Base-by-base conservation (phyloP, 208 protist genomes). In the Angomonas deanei region DNA sequence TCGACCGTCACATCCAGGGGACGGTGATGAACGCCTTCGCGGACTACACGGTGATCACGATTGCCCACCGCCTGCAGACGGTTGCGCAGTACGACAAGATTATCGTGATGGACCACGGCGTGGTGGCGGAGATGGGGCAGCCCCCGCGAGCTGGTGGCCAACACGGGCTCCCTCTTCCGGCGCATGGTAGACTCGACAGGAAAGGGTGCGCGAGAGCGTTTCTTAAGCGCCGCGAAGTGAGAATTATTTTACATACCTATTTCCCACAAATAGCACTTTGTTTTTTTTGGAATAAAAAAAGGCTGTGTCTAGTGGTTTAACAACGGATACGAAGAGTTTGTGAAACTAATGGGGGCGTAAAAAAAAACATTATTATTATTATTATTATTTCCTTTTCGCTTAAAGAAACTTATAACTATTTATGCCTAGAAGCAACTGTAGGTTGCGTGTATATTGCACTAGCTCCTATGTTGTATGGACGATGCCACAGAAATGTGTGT, bases 21-120 rank as follows among this genome's bases (percentile, higher is more conserved):
- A 78, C 72, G 3, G 74, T 91, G 47, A 71, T 66, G 70, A 71
- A 52, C 11, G 65, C 72, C 56, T 93, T 93, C 55, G 58, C 64
- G 10, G 68, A 60, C 33, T 80, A 87, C 80, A 94, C 88, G 24
- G 82, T 91, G 46, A 78, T 94, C 67, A 88, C 80, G 56, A 90
- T 92, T 54, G 82, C 84, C 27, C 88, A 94, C 70, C 71, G 80
- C 30, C 76, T 91, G 65, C 81, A 88, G 55, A 94, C 80, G 28
- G 81, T 94, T 6, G 88, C 76, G 54, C 23, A 64, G 65, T 91
- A 87, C 71, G 82, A 91, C 70, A 73, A 70, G 56, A 78, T 94
- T 30, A 74, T 94, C 47, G 84, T 94, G 50, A 84, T 92, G 79
- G 76, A 87, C 55, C 56, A 80, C 55, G 86, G 86, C 27, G 61